Conservation (phyloP, 2,329 filamentous ascomycete genomes). For the Magnaporthiopsis incrustans region DNA sequence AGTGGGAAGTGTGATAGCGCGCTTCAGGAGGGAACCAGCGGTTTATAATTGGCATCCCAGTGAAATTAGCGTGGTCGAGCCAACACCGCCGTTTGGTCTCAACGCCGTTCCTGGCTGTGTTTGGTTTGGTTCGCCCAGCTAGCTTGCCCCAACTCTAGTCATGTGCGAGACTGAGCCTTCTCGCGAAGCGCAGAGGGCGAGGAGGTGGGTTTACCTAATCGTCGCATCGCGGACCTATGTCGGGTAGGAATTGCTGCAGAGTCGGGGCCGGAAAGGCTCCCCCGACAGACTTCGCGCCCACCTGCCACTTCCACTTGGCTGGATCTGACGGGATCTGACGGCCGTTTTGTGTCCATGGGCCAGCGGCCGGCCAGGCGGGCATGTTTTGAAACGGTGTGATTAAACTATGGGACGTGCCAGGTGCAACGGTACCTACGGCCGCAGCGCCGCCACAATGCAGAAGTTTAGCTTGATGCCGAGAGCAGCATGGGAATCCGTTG, state of each 20-base stretch:
- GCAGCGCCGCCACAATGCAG: not conserved
- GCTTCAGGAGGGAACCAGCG: too few species aligned
- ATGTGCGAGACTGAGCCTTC: not conserved
- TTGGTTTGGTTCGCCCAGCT: not conserved
- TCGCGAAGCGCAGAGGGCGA: not conserved
- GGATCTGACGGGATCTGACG: too few species aligned
- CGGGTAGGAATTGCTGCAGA: not conserved
- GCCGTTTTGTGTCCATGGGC: not conserved
- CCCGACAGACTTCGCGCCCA: not conserved
- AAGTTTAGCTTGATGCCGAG: not conserved
- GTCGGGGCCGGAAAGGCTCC: not conserved
- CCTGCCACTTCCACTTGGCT: not conserved
- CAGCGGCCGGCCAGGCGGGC: not conserved
- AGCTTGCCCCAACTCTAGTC: not conserved
- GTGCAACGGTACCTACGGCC: too few species aligned
- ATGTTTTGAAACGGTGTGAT: not conserved
- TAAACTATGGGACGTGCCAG: not conserved
- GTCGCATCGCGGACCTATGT: too few species aligned
- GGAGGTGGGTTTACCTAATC: not conserved
- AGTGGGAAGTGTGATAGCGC: not conserved
- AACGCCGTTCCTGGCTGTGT: not conserved
- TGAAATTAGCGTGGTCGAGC: too few species aligned
- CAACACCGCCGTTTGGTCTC: not conserved
- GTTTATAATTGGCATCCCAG: not conserved
- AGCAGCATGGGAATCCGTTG: not conserved